Base-by-base conservation (phyloP, 225 moss, liverwort and hornwort genomes). In the Ulota crispa region DNA sequence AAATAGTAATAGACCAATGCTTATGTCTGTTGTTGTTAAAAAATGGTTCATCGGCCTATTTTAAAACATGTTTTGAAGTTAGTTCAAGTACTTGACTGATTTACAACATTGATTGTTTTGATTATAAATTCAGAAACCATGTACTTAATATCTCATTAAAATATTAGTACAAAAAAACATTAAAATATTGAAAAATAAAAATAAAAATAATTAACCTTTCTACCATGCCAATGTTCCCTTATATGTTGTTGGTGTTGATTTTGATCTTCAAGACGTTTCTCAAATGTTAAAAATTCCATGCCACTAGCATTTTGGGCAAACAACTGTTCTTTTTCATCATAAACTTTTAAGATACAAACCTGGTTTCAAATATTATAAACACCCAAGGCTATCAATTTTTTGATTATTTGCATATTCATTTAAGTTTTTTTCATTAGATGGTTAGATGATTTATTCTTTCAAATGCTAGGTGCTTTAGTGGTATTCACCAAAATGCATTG, bases 21-120 rank as follows among this genome's bases (percentile, higher is more conserved):
- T 86, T 84, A 0, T 80, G 43, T 64, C 72, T 84, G 21, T 89
- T 86, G 6, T 74, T 85, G 31, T 87, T 67, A 28, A 81, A 20
- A 24, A 79, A 79, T 16, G 63, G 13, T 21, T 73, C 19, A 8
- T 76, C 57, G 6, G 14, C 26, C 76, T 90, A 3, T 36, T 8
- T 26, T 0, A 68, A 59, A 2, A 63, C 11, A 4, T 30, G 23
- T 3, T 14, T 2, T 16, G 63, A 0, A 24, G 23, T 7, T 1
- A 5, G 16, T 31, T 42, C 1, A 16, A 5, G 3, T 30, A 11
- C 5, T 61, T 6, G 2, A 57, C 2, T 9, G 5, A n/a, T 18
- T n/a, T 0, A 23, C 0, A 43, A 18, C 0, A 3, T 20, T 3
- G 7, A n/a, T 6, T n/a, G 1, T 12, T 8, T 8, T 61, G 14